phyloP scores from a whole-genome alignment of 2,329 filamentous ascomycete species.

The Colletotrichum noveboracense region DNA sequence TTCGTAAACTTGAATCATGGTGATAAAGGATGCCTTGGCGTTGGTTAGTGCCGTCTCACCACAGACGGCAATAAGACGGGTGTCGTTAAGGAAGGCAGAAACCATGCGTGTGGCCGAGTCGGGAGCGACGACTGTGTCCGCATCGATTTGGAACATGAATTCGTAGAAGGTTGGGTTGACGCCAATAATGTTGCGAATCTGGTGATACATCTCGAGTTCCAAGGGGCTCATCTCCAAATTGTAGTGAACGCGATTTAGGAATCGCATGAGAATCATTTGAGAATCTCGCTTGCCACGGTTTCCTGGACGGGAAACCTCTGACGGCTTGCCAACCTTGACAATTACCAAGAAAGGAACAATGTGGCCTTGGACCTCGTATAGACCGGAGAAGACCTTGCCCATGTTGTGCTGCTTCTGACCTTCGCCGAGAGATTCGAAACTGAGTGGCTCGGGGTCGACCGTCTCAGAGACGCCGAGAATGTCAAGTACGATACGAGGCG shows the following conservation, averaged over 20 bases:
- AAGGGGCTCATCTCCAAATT: slow-evolving; percentile 95
- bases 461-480: slow-evolving; percentile 94
- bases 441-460: slow-evolving; percentile 92
- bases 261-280: slow-evolving; percentile 98
- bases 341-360: slow-evolving; percentile 97
- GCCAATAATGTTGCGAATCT: slow-evolving; percentile 97
- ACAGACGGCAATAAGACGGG: slow-evolving; percentile 89
- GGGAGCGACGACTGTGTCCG: slow-evolving; percentile 89
- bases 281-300: slow-evolving; percentile 99
- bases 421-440: slow-evolving; percentile 95
- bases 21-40: slow-evolving; percentile 89
- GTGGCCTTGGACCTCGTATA: slow-evolving; percentile 97
- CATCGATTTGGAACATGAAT: slow-evolving; percentile 94
- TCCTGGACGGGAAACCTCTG: slow-evolving; percentile 90
- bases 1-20: slow-evolving; percentile 99
- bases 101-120: slow-evolving; percentile 95
- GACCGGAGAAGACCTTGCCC: slow-evolving; percentile 97
- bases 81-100: slow-evolving; percentile 88
- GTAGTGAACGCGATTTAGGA: slow-evolving; percentile 98
- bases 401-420: slow-evolving; percentile 99
- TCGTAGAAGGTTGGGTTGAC: slow-evolving; percentile 99
- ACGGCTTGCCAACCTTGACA: slow-evolving; percentile 97
- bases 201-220: slow-evolving; percentile 97
- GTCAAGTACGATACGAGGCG: slow-evolving; percentile 93
- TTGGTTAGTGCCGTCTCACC: slow-evolving; percentile 95